Evolutionary conservation across 768 basidiomycete genomes (phyloP), one percentile per base, ranked within the genome.

Genomic region (Mycena latifolia): DNA sequence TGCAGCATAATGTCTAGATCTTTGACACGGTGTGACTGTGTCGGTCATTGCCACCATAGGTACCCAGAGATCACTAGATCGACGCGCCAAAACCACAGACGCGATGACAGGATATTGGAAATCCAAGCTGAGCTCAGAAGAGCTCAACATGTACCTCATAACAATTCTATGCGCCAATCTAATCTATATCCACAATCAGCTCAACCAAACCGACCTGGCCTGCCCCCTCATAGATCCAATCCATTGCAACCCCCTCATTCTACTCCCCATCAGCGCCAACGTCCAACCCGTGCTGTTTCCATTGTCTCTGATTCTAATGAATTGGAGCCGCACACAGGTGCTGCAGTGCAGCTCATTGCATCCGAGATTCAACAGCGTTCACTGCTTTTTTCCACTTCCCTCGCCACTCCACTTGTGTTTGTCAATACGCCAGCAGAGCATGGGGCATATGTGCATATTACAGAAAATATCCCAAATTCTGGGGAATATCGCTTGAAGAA

Each of bases 341-440:
- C 55, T 46, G 55, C 45, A 8, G 3, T 57, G n/a, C 14, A 45
- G n/a, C 37, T 57, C 2, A 57, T 57, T 12, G 55, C 24, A 28
- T 41, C 43, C 2, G 55, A 57, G 25, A 31, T 47, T 25, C 3
- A 7, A 15, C 22, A 1, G 3, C 28, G 43, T 1, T 22, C 25
- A 15, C 45, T 4, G 10, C 10, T 46, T 15, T 6, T 31, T 17
- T 27, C 11, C 8, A 17, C 61, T 15, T 54, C 52, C 3, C 29
- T 62, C 2, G 24, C 33, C 20, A 59, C 35, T 0, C 71, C 71
- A 9, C 59, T 73, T 1, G 55, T 66, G 10, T 72, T 73, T 54
- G 31, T 62, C 15, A 67, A 71, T 20, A 37, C 60, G 4, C 72
- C 72, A 9, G 59, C 59, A 11, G 25, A 43, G 5, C 53, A 35